phyloP scores from a whole-genome alignment of 2,329 filamentous ascomycete species.

The Aspergillus spinulosporus region DNA sequence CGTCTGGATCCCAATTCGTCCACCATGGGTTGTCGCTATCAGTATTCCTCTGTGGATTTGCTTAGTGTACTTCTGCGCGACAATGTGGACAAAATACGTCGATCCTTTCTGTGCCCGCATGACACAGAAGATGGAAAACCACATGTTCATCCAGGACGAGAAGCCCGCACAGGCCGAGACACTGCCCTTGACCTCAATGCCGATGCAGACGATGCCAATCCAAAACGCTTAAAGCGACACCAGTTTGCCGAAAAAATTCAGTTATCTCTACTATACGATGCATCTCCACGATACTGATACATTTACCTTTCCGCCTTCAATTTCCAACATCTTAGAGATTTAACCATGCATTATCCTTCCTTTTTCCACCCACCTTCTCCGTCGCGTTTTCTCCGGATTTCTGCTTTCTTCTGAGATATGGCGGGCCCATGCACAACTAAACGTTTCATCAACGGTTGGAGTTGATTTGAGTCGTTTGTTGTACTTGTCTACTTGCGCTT shows the following conservation, averaged over 20 bases:
- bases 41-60: conserved; percentile 50
- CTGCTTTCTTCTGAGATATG: not conserved
- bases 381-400: not conserved
- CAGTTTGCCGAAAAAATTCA: not conserved
- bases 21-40: conserved; percentile 42
- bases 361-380: not conserved
- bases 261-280: conserved; percentile 1
- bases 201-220: conserved; percentile 25
- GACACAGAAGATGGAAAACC: conserved; percentile 51
- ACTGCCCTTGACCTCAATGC: conserved; percentile 27
- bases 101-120: conserved; percentile 52
- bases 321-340: not conserved
- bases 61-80: conserved; percentile 50
- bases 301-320: not conserved
- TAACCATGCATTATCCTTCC: conserved; percentile 1
- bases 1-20: conserved; percentile 47
- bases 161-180: conserved; percentile 28
- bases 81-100: conserved; percentile 55
- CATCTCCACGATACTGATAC: conserved; percentile 7
- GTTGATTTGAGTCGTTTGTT: not conserved
- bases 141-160: conserved; percentile 49
- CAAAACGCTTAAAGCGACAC: not conserved
- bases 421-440: conserved; percentile 1
- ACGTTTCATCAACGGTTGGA: not conserved
- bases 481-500: not conserved